These are phyloP conservation scores for Pilasporangium apinafurcum DNA, from an alignment of 352 stramenopile species.

Conservation along the genomic window DNA sequence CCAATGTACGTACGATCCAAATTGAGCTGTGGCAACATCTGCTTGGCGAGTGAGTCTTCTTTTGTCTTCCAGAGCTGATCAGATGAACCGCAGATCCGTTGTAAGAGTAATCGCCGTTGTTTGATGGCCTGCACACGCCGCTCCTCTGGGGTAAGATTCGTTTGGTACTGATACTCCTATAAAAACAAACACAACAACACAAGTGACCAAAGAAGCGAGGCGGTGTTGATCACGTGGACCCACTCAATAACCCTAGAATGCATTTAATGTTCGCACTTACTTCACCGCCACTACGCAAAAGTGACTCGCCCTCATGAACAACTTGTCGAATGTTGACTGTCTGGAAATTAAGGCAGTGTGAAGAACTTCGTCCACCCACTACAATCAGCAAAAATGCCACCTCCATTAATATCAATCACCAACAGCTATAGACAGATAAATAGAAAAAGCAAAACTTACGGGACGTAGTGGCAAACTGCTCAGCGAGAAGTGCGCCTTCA, in stretches of 20 bases:
- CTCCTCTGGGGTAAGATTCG: conserved; percentile 47
- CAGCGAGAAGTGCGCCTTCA: conserved; percentile 13
- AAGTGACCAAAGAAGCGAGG: not conserved
- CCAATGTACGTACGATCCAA: conserved; percentile 30
- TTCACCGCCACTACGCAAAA: conserved; percentile 72
- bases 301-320: conserved; percentile 48
- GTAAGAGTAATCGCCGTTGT: conserved; percentile 62
- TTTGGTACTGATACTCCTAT: conserved; percentile 72
- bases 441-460: conserved; percentile 15
- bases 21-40: conserved; percentile 64
- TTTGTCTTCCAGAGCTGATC: conserved; percentile 51
- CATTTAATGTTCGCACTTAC: conserved; percentile 9
- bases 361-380: conserved; percentile 46
- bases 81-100: conserved; percentile 46
- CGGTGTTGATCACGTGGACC: not conserved
- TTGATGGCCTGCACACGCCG: conserved; percentile 40
- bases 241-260: not conserved
- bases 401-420: too few relatives aligned
- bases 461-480: conserved; percentile 34
- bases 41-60: conserved; percentile 54
- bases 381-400: not conserved
- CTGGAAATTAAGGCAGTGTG: conserved; percentile 34
- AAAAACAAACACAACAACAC: not conserved
- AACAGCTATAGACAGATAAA: not conserved
- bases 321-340: conserved; percentile 53